Base-by-base conservation (phyloP, 345 rosid species). In the Sisymbrium altissimum region DNA sequence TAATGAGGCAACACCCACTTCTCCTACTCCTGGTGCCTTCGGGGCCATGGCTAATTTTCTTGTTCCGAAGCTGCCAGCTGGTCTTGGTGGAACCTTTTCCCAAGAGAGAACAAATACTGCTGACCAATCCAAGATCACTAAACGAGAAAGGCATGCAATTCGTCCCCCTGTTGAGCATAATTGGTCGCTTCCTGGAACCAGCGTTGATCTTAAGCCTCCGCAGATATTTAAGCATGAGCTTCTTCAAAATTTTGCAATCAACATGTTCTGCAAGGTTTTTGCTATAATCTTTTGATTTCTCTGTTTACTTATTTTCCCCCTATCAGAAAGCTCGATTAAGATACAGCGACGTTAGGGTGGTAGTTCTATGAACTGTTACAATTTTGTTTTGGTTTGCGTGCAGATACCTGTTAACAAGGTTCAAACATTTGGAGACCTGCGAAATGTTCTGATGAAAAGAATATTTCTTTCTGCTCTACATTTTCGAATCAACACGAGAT, bases 21-120 rank as follows among this genome's bases (percentile, higher is more conserved):
- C 91, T 70, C 82, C 91, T 43, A 80, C 79, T 56, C 85, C 89
- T 58, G 86, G 86, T 72, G 94, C 99, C 64, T 92, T 96, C 63
- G 91, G 98, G 83, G 98, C 97, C 60, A 87, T 96, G 99, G 97
- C 99, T 81, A 90, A 84, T 83, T 92, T 92, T 86, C 96, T 96
- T 70, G 99, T 92, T 72, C 99, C 98, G 8, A 96, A 88, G 86
- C 87, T 96, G 71, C 85, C 98, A 36, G 96, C 77, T 82, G 96
- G 91, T 56, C 84, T 92, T 70, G 84, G 91, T 80, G 97, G 92
- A 76, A 83, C 81, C 81, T 84, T 86, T 46, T 81, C 99, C 35
- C 79, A 77, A 23, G 98, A 91, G 66, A 87, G 74, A 77, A 75
- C 86, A 40, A 82, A 74, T 81, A 71, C 85, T 64, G 59, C 70